A percentile compares a stretch with the other conserved stretches of the same genome.
Conservation (phyloP, 345 rosid genomes). For the Combretum micranthum region DNA sequence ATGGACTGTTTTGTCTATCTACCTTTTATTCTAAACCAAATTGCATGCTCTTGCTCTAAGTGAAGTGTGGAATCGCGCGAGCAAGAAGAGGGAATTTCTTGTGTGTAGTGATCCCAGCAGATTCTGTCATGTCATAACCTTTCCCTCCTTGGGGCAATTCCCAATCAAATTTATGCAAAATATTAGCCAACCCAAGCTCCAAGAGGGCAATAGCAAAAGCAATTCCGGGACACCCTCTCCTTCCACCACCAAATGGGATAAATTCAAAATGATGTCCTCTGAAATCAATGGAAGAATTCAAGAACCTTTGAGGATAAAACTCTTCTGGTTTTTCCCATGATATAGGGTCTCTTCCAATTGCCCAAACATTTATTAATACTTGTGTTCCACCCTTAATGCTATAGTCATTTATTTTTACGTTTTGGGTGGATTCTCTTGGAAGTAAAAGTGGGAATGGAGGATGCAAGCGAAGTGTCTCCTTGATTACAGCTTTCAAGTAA, state of each 20-base stretch:
- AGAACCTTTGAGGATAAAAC: slow-evolving; percentile 33
- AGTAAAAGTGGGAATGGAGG: slow-evolving; percentile 34
- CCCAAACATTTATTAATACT: slow-evolving; percentile 20
- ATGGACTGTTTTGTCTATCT: too few species aligned
- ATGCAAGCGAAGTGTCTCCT: slow-evolving; percentile 29
- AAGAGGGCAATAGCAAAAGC: slow-evolving; percentile 9
- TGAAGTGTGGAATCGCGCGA: slow-evolving; percentile 12
- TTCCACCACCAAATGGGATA: slow-evolving; percentile 33
- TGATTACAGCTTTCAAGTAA: slow-evolving; percentile 30
- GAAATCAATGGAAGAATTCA: slow-evolving; percentile 17
- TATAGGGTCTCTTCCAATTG: slow-evolving; percentile 29
- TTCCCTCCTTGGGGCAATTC: slow-evolving; percentile 17
- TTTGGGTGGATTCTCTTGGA: slow-evolving; percentile 19
- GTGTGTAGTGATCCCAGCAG: slow-evolving; percentile 18
- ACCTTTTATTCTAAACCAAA: too few species aligned
- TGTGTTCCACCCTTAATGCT: slow-evolving; percentile 21
- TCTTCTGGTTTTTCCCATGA: slow-evolving; percentile 21
- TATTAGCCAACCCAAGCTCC: slow-evolving; percentile 24
- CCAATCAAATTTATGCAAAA: slow-evolving; percentile 29
- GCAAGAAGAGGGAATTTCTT: slow-evolving; percentile 21
- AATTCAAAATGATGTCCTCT: slow-evolving; percentile 26
- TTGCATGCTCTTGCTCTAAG: too few species aligned
- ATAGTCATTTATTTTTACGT: slow-evolving; percentile 18
- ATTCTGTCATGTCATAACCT: slow-evolving; percentile 23
- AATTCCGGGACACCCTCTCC: slow-evolving; percentile 30